Evolutionary conservation across 257 asterid genomes (phyloP), one percentile per base, ranked within the genome.

Genomic region (Ocimum tenuiflorum): DNA sequence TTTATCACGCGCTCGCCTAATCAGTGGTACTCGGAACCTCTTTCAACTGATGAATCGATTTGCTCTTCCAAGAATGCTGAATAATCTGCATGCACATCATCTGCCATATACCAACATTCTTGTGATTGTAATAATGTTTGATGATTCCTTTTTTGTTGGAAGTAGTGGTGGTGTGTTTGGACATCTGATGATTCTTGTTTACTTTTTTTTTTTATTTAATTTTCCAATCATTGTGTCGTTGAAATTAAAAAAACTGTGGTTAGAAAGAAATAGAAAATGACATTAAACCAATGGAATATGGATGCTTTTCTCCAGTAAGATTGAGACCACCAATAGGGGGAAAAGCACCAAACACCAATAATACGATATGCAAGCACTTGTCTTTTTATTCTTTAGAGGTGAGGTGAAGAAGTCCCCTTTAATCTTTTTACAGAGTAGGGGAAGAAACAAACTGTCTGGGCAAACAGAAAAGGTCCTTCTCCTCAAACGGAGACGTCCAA

Each of bases 401-500:
- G 15, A 12, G 3, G n/a, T n/a, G n/a, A n/a, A n/a, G n/a, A n/a
- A n/a, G 31, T 27, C 22, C 71, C 68, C 58, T 68, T 39, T 79
- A 79, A 46, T 69, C 46, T 80, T 43, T 75, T 71, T n/a, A n/a
- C n/a, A 79, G 88, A 53, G 95, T 48, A 59, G 97, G 96, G 60
- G 95, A 82, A 70, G 94, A 85, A 86, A 94, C 97, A 78, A 90
- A 86, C 89, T 88, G 97, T 68, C 97, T 83, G 74, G 91, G 83
- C 54, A 91, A 75, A 83, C 96, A 81, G 77, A 91, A 91, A 69
- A 89, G 77, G 31, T 91, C 98, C 54, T 60, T 91, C 79, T 91
- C 98, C 65, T 91, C 98, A 51, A 91, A 91, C 3, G 98, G 95
- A 61, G 98, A 91, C 43, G 87, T 75, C 98, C 98, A 91, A 65